These are phyloP conservation scores for Talaromyces stipitatus DNA, from an alignment of 495 filamentous ascomycete genomes.

Conservation along the genomic window DNA sequence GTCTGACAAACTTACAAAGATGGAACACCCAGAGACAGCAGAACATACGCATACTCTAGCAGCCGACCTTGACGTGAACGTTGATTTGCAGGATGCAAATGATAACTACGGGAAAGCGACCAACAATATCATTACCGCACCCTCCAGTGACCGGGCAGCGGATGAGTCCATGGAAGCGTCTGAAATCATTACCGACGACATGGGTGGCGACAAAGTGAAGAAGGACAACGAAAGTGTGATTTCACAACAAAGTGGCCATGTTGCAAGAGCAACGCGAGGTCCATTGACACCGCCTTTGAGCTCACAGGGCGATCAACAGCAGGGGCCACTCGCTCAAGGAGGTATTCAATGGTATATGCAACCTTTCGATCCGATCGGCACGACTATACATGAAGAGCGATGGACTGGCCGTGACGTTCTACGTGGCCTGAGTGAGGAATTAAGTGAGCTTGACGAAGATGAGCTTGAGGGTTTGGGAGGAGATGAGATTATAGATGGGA, in stretches of 20 bases:
- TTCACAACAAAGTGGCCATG: constrained; percentile 30
- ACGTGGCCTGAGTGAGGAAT: constrained; percentile 73
- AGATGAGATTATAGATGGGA: constrained; percentile 26
- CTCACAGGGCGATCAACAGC: constrained; percentile 38
- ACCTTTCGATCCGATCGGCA: constrained; percentile 70
- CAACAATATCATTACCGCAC: neutral
- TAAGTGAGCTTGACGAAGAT: constrained; percentile 84
- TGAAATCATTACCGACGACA: constrained; percentile 7
- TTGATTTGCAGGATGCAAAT: neutral
- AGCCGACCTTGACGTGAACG: constrained; percentile 2
- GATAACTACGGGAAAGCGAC: neutral
- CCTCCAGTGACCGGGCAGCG: neutral
- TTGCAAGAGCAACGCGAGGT: constrained; percentile 13
- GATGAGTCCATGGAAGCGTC: neutral
- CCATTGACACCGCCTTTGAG: constrained; percentile 39
- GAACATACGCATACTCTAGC: constrained; percentile 6
- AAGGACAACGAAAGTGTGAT: constrained; percentile 25
- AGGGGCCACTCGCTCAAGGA: constrained; percentile 55
- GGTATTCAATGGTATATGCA: constrained; percentile 87
- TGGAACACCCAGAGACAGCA: neutral
- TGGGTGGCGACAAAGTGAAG: constrained; percentile 11
- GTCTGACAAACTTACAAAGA: constrained; percentile 6
- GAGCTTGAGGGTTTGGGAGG: constrained; percentile 61
- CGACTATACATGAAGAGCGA: constrained; percentile 65
- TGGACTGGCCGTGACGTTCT: constrained; percentile 71